Evolutionary conservation across 2,329 filamentous ascomycete genomes (phyloP), one percentile per base, ranked within the genome.

Genomic region (Aspergillus sp.): DNA sequence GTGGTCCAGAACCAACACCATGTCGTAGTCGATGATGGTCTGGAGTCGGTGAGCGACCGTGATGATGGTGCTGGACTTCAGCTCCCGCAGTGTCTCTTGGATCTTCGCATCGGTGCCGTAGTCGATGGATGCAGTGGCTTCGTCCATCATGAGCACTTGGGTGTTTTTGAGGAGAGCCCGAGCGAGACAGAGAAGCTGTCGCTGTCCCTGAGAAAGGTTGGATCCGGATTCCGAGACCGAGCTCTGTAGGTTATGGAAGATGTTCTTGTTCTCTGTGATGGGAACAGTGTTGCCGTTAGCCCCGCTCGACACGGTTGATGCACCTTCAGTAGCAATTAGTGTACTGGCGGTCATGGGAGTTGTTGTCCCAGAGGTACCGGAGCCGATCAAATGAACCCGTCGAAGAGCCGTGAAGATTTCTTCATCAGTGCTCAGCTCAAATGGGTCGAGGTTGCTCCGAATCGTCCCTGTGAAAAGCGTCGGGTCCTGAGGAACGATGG

Each of bases 21-120:
- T 94, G 64, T 98, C 91, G 53, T 96, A 98, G 57, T 98, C 91
- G 16, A 91, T 88, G 58, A 98, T 96, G 0, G 91, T 98, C 55
- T 94, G 86, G 43, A 98, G 69, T 12, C 91, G 78, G 61, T 98
- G 91, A 1, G 91, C 91, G 51, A 98, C 96, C 0, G 91, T 96
- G 55, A 96, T 84, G 39, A 93, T 94, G 0, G 91, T 98, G 57
- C 86, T 85, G 17, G 61, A 71, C 44, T 79, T 82, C 48, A 96
- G 74, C 58, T 94, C 83, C n/a, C 86, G 81, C 40, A 98, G 88
- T 0, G 91, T 96, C 49, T 85, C 86, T 61, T 98, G 91, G 46
- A 98, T 96, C 66, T 94, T 95, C 30, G 80, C 72, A 52, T 98
- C 91, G 2, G 91, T 98, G 4, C 80, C 82, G 61, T 96, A 96